Conservation (phyloP, 2,329 filamentous ascomycete species). For the Lecanicillium sp. region DNA sequence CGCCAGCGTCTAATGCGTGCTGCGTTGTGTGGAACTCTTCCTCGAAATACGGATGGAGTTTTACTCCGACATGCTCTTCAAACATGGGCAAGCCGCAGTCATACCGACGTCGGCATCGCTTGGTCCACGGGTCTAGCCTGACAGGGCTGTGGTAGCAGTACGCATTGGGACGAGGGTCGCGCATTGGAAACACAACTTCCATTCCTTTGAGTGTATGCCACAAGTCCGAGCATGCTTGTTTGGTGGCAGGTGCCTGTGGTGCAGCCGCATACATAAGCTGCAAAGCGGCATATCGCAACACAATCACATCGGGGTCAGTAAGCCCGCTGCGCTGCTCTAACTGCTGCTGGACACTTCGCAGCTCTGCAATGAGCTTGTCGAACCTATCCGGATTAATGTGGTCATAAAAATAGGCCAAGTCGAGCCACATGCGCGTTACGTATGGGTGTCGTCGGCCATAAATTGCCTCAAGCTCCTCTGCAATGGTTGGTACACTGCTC, state of each 20-base stretch:
- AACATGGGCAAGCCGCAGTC: slow-evolving; percentile 27
- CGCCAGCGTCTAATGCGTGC: slow-evolving; percentile 27
- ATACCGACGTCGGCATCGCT: slow-evolving; percentile 33
- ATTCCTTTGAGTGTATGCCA: slow-evolving; percentile 27
- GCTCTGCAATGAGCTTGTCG: slow-evolving; percentile 28
- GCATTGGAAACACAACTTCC: slow-evolving; percentile 26
- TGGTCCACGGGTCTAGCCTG: slow-evolving; percentile 35
- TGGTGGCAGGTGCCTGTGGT: slow-evolving; percentile 25
- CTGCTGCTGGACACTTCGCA: slow-evolving; percentile 25
- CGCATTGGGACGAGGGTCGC: slow-evolving; percentile 27
- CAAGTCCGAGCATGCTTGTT: slow-evolving; percentile 27
- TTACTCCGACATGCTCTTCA: slow-evolving; percentile 28
- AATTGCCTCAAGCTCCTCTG: slow-evolving; percentile 35
- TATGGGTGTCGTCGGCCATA: slow-evolving; percentile 35
- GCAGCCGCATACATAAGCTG: slow-evolving; percentile 28
- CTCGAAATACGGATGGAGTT: slow-evolving; percentile 32
- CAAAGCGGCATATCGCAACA: slow-evolving; percentile 31
- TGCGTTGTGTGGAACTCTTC: slow-evolving; percentile 33
- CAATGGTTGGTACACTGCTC: slow-evolving; percentile 31
- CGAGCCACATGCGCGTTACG: slow-evolving; percentile 32
- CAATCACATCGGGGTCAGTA: slow-evolving; percentile 25
- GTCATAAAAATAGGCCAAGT: slow-evolving; percentile 31
- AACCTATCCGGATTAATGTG: slow-evolving; percentile 26
- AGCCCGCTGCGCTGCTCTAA: slow-evolving; percentile 26
- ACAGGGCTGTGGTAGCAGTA: slow-evolving; percentile 36